Evolutionary conservation across 1,139 yeast genomes (phyloP).

Genomic region (Meyerozyma smithsonii): DNA sequence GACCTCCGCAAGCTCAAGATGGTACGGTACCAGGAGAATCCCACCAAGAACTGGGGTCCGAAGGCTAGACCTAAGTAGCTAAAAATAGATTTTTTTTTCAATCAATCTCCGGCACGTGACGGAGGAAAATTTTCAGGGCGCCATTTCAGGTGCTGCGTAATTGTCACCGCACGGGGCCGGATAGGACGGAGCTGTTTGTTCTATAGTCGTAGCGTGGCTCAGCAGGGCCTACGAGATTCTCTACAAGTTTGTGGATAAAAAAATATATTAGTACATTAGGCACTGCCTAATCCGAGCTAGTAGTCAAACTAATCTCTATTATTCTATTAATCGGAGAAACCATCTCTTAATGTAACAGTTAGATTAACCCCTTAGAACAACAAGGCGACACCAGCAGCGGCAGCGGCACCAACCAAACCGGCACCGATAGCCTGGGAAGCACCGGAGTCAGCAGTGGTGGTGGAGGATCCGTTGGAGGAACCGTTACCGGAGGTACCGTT

Average conservation of each 20-base stretch:
- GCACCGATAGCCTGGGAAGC: slow-evolving; percentile 14
- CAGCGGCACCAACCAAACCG: slow-evolving; percentile 15
- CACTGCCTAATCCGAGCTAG: slow-evolving; percentile 2
- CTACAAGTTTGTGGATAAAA: background rate
- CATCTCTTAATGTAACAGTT: background rate
- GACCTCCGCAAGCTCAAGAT: slow-evolving; percentile 69
- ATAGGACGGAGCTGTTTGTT: too few species aligned
- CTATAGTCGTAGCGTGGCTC: too few species aligned
- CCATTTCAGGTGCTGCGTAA: background rate
- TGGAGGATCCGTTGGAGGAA: slow-evolving; percentile 7
- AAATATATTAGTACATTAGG: slow-evolving; percentile 3
- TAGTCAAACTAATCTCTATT: slow-evolving; percentile 1
- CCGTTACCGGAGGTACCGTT: slow-evolving; percentile 10
- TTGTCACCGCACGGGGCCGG: background rate
- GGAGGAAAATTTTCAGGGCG: background rate
- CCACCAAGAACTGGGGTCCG: slow-evolving; percentile 96
- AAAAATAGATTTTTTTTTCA: background rate
- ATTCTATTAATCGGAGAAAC: slow-evolving; percentile 3
- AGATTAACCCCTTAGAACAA: slow-evolving; percentile 12
- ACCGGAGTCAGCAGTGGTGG: slow-evolving; percentile 9
- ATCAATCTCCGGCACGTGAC: background rate
- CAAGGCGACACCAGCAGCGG: slow-evolving; percentile 17
- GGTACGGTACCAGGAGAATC: slow-evolving; percentile 86
- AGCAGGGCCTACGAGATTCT: too few species aligned
- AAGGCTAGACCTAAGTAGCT: slow-evolving; percentile 56